Conservation (phyloP, 495 filamentous ascomycete species). For the Trichoderma gamsii region DNA sequence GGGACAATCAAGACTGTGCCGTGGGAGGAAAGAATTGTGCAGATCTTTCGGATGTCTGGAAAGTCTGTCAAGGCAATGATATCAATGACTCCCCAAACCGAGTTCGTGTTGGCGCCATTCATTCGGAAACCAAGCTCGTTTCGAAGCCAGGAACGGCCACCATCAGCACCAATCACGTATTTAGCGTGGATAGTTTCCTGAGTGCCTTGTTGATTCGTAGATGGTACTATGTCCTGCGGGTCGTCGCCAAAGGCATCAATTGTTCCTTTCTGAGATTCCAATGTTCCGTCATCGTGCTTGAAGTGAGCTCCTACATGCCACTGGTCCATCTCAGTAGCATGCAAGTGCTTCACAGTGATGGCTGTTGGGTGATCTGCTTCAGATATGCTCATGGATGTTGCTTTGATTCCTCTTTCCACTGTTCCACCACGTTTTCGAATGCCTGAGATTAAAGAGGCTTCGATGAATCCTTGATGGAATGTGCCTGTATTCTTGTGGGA, state of each 20-base stretch:
- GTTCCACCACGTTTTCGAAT: too few species aligned
- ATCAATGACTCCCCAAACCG: neutral
- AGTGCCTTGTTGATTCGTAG: neutral
- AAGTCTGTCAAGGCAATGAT: neutral
- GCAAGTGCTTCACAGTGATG: constrained; percentile 42
- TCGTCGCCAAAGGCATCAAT: constrained; percentile 52
- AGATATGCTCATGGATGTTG: constrained; percentile 41
- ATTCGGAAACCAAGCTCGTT: neutral
- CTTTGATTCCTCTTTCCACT: constrained; percentile 46
- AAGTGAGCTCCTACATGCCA: too few species aligned
- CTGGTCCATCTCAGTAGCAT: constrained; percentile 42
- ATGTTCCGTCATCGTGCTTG: constrained; percentile 32
- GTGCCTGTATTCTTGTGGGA: too few species aligned
- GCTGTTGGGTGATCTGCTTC: constrained; percentile 44
- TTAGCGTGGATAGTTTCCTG: constrained; percentile 7
- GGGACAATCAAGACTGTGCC: constrained; percentile 3
- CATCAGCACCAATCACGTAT: constrained; percentile 5
- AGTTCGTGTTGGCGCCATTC: neutral
- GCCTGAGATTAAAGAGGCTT: constrained; percentile 43
- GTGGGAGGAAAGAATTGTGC: neutral
- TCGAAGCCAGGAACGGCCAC: neutral
- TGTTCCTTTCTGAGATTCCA: neutral
- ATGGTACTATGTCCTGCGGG: constrained; percentile 36
- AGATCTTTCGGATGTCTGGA: constrained; percentile 7
- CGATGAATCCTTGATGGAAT: constrained; percentile 52